Base-by-base conservation (phyloP, 257 asterid species). In the Solanum neorickii region DNA sequence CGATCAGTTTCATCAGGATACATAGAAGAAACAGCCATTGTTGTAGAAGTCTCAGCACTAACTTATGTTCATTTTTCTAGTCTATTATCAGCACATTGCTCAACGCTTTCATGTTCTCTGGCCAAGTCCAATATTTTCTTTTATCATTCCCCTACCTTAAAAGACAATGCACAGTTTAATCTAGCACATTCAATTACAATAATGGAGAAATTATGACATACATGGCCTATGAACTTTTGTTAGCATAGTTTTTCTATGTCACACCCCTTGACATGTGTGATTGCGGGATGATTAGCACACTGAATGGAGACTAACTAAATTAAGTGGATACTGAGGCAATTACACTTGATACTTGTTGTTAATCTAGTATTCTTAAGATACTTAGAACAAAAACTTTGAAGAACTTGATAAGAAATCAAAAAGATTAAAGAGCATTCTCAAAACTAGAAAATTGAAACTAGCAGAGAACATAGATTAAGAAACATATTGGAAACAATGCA, bases 141-240 rank as follows among this genome's bases (percentile, higher is more conserved):
- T 98, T 98, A 85, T 96, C 99, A 86, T 89, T 86, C 23, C 86
- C 99, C 99, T 9, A 96, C 98, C 98, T 94, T 84, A 1, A 86
- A 88, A 89, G 88, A 86, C 4, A 27, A 25, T 25, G n/a, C 23
- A 44, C n/a, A 25, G 46, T 46, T 46, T 77, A 14, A 77, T 42
- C 42, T 27, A 46, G 15, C 21, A 10, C 52, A 74, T 39, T 21
- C 20, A 73, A 37, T 37, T 15, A 8, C 77, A 31, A 33, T 73
- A 73, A 16, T 73, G 16, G 49, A 77, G 60, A 77, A 77, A 25
- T 7, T 44, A 13, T 41, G 62, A 46, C 41, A 9, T 33, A 72
- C 18, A 69, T 13, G 37, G 5, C 21, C 39, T 68, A 15, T 49
- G 14, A 49, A 20, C 1, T 15, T 27, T 21, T 12, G 74, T 27